A percentile compares a stretch with the other conserved stretches of the same genome.
phyloP scores from a whole-genome alignment of 1,284 basidiomycete genomes.

The Trichosporon sp. region DNA sequence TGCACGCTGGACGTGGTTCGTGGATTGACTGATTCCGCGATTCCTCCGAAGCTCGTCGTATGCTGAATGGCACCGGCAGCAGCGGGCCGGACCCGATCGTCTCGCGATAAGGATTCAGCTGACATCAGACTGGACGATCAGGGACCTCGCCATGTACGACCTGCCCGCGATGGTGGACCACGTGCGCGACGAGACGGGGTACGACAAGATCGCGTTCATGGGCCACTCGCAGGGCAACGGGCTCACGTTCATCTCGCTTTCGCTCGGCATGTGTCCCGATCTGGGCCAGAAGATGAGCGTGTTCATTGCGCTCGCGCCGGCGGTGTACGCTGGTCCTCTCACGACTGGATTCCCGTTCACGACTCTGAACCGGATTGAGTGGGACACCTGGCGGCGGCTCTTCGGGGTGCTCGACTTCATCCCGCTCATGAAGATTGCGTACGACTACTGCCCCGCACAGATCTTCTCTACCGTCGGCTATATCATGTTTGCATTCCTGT shows the following conservation, averaged over 20 bases:
- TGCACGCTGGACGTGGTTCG: background rate
- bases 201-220: constrained; percentile 65
- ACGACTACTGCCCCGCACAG: constrained; percentile 62
- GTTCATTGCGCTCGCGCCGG: constrained; percentile 66
- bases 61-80: background rate
- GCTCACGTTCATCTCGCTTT: constrained; percentile 62
- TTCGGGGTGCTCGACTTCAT: constrained; percentile 68
- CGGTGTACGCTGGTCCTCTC: constrained; percentile 65
- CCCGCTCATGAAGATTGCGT: constrained; percentile 65
- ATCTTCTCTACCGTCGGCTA: constrained; percentile 55
- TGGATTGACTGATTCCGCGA: background rate
- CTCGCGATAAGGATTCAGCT: constrained; percentile 15
- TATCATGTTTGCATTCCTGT: constrained; percentile 66
- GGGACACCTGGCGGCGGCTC: constrained; percentile 62
- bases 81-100: too few species aligned
- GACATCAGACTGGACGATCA: constrained; percentile 63
- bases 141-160: constrained; percentile 66
- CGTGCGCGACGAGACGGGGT: constrained; percentile 62
- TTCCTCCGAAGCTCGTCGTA: background rate
- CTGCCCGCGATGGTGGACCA: constrained; percentile 65
- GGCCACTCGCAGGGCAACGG: constrained; percentile 67
- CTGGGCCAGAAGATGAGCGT: constrained; percentile 62
- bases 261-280: constrained; percentile 63
- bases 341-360: constrained; percentile 65
- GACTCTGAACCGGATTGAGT: constrained; percentile 60